Percentiles rank a stretch among this genome's conserved stretches.
Conservation (phyloP, 2,329 filamentous ascomycete genomes). For the Westerdykella sp. region DNA sequence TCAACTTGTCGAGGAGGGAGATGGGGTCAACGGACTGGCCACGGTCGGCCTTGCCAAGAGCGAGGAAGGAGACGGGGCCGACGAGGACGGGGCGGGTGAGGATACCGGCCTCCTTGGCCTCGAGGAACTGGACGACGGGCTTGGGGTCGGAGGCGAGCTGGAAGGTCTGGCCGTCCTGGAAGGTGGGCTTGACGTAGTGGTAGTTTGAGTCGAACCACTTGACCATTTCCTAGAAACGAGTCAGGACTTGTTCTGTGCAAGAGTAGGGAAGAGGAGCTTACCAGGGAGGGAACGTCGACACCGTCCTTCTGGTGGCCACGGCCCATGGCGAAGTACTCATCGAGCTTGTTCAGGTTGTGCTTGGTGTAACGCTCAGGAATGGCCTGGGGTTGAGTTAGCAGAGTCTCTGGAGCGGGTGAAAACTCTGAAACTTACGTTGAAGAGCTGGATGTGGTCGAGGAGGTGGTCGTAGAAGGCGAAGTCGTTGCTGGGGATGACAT, state of each 20-base stretch:
- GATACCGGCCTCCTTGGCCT: conserved; percentile 97
- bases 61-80: conserved; percentile 94
- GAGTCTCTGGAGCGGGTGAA: conserved; percentile 2
- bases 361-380: conserved; percentile 90
- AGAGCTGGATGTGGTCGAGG: conserved; percentile 95
- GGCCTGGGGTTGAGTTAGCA: conserved; percentile 51
- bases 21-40: conserved; percentile 89
- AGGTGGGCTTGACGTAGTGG: conserved; percentile 99
- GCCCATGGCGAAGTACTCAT: conserved; percentile 99
- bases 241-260: conserved; percentile 17
- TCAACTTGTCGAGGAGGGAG: conserved; percentile 82
- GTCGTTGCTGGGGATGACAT: conserved; percentile 98
- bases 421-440: conserved; percentile 61
- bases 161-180: conserved; percentile 96
- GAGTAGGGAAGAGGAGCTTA: conserved; percentile 32
- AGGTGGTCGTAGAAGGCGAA: conserved; percentile 99
- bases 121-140: conserved; percentile 87
- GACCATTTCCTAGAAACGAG: conserved; percentile 72
- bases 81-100: conserved; percentile 87
- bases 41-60: conserved; percentile 97
- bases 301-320: conserved; percentile 94
- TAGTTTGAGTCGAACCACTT: conserved; percentile 99
- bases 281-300: conserved; percentile 83
- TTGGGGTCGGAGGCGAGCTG: conserved; percentile 82
- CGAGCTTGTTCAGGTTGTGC: conserved; percentile 78